Evolutionary conservation across 345 rosid species (phyloP), one percentile per base, ranked within the genome.

Genomic region (Eucalyptus sp.): DNA sequence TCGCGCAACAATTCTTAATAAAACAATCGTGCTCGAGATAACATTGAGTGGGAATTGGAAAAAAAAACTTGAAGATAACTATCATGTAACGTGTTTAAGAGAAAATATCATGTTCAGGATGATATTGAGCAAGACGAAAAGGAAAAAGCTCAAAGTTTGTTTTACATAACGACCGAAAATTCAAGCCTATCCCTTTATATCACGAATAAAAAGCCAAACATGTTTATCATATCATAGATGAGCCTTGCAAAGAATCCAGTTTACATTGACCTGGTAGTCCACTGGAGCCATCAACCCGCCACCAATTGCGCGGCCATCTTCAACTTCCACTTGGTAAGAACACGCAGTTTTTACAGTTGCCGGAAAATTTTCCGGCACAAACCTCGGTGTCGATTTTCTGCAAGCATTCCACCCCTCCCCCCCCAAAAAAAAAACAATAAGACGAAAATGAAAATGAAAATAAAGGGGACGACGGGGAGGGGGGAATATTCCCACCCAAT

Each of bases 401-500:
- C 94, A 58, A 56, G 50, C 31, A 27, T 80, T 50, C 10, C 58
- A 52, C 11, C 5, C 13, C 29, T 6, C 1, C 13, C 50, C 27
- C 22, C 10, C 27, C 27, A 49, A 52, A 41, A 44, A 54, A 68
- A 2, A 56, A 37, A 20, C 5, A 52, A 52, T 52, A 54, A 10
- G 41, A 41, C 4, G 31, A 60, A 27, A 60, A 27, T 8, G 17
- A 43, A 76, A 29, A 48, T 3, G 56, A 25, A 5, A 11, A 31
- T 49, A 7, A 18, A 6, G 7, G 68, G 51, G 86, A 3, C 4
- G 33, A 13, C 68, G 54, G 54, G 6, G 50, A 43, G 49, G 87
- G 87, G 87, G 89, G 94, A 94, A 93, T 92, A 91, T 92, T 91
- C 92, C 87, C 66, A 44, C 27, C 24, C 54, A 41, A 24, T 50